Conservation (phyloP, 2,329 filamentous ascomycete species). For the Phaeophleospora eucalypticola region DNA sequence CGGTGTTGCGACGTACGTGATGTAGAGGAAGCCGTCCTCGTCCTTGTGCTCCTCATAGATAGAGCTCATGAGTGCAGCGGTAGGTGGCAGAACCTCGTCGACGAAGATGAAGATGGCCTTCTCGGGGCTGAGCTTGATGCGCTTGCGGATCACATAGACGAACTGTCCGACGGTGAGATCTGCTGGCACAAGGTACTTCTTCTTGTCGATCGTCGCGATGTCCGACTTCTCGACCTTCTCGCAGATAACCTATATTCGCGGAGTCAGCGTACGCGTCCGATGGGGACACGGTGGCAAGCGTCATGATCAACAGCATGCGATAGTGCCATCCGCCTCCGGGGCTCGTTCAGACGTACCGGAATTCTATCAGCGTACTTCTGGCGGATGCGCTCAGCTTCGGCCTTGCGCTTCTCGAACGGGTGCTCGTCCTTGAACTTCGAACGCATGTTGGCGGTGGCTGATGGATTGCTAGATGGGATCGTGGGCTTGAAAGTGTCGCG, state of each 20-base stretch:
- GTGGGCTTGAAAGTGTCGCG: neutral
- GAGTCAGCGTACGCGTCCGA: constrained; percentile 4
- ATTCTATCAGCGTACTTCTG: constrained; percentile 99
- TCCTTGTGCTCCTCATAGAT: constrained; percentile 99
- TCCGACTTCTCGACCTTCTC: constrained; percentile 99
- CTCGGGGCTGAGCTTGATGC: constrained; percentile 98
- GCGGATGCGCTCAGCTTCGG: constrained; percentile 97
- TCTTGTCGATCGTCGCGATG: constrained; percentile 99
- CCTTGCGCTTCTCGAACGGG: constrained; percentile 99
- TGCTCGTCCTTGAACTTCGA: constrained; percentile 99
- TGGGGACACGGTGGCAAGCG: neutral
- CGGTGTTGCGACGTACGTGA: constrained; percentile 62
- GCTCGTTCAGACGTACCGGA: constrained; percentile 63
- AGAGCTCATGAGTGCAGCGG: constrained; percentile 96
- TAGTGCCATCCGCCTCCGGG: neutral
- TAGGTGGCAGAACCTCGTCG: constrained; percentile 93
- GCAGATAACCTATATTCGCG: constrained; percentile 76
- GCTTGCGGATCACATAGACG: constrained; percentile 99
- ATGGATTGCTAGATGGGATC: neutral
- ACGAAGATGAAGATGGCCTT: constrained; percentile 99
- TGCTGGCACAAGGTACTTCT: constrained; percentile 97
- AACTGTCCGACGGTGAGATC: constrained; percentile 99
- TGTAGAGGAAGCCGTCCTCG: constrained; percentile 88
- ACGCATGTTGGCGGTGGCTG: constrained; percentile 65
- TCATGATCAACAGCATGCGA: neutral